Evolutionary conservation across 805 yeast species (phyloP), one percentile per base, ranked within the genome.

Genomic region (Cyberlindnera petersonii): DNA sequence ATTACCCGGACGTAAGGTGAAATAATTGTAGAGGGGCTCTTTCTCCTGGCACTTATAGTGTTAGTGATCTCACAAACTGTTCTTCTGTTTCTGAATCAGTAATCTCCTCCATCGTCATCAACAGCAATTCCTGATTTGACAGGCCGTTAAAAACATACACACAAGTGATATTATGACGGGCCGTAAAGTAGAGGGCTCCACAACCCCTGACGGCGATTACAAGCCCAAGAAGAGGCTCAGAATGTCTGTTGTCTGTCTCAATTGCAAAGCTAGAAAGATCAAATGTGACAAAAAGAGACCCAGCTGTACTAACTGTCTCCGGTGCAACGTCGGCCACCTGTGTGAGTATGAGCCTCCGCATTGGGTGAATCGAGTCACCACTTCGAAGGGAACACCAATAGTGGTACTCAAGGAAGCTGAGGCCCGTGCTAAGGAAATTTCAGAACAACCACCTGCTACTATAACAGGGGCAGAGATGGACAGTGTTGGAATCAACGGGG

Each of bases 201-300:
- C 26, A 21, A 11, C 8, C n/a, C 26, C 34, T 9, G 6, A 22
- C 26, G 8, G 15, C 14, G 16, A 15, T 15, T 42, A 40, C 14
- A 41, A 33, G 30, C 53, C 56, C 10, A 54, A 51, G 47, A 53
- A 55, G 45, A 40, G 66, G 18, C 68, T 65, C 32, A 53, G 73
- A 14, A 55, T 64, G 40, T 55, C 60, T 2, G 55, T 70, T 4
- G 72, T 61, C 5, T 65, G 70, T 43, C 48, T 50, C 16, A 56
- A 56, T n/a, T 66, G 71, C 47, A 62, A 61, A 33, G 53, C 63
- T 17, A 50, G 68, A 19, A 66, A 65, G 49, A 63, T 64, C 42
- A 61, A 58, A 41, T 71, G 76, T 55, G 75, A 71, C 42, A 61
- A 61, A 44, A 51, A 54, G 7, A 53, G 57, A 14, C 75, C 76